Percentiles rank a stretch among this genome's conserved stretches.
phyloP scores from a whole-genome alignment of 768 basidiomycete genomes.

The Flagelloscypha sp. region DNA sequence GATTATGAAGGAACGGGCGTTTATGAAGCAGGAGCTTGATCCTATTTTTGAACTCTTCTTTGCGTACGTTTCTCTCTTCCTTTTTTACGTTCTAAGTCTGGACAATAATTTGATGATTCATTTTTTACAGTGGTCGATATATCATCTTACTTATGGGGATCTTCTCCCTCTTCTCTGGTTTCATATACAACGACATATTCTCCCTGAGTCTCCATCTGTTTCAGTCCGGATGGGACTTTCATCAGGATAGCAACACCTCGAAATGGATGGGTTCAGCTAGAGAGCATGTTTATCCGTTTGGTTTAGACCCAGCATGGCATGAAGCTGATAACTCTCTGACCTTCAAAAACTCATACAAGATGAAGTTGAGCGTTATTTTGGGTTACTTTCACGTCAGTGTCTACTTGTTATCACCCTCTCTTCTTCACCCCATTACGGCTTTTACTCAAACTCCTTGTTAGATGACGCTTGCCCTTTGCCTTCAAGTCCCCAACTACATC shows the following conservation, averaged over 20 bases:
- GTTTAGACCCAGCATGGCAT: constrained; percentile 93
- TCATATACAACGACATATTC: constrained; percentile 99
- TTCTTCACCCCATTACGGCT: constrained; percentile 8
- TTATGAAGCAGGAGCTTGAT: constrained; percentile 64
- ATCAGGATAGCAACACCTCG: constrained; percentile 34
- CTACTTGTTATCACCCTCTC: constrained; percentile 2
- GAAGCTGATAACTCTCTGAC: constrained; percentile 84
- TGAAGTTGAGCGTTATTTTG: constrained; percentile 97
- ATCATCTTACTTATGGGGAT: constrained; percentile 98
- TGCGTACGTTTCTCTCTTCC: constrained; percentile 51
- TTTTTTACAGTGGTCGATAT: constrained; percentile 75
- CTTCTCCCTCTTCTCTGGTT: constrained; percentile 92
- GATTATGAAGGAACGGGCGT: constrained; percentile 76
- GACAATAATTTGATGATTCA: constrained; percentile 14
- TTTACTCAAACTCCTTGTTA: no score
- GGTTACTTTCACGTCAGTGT: constrained; percentile 88
- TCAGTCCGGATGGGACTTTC: constrained; percentile 82
- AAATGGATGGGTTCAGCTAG: constrained; percentile 45
- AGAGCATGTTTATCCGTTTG: constrained; percentile 82
- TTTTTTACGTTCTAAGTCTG: constrained; percentile 2
- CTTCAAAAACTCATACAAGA: constrained; percentile 98
- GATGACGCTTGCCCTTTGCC: constrained; percentile 99
- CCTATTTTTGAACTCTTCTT: constrained; percentile 90
- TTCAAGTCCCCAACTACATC: constrained; percentile 93
- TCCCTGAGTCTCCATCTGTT: constrained; percentile 85